These are phyloP conservation scores for Pezicula neosporulosa DNA, from an alignment of 2,329 filamentous ascomycete species.

Conservation along the genomic window DNA sequence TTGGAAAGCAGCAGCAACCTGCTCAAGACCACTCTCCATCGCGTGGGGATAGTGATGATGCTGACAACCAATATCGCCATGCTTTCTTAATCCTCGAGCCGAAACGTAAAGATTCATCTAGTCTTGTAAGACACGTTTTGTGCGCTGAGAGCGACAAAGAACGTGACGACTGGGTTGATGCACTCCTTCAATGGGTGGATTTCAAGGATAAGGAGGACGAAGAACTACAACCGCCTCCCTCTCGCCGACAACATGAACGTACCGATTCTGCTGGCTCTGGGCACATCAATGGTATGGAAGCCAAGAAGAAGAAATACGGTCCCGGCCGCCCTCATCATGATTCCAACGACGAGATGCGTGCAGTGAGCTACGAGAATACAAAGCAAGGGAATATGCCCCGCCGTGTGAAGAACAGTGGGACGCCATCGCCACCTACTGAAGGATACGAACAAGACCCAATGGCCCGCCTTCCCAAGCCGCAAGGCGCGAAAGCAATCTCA, in stretches of 20 bases:
- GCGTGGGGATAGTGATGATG: conserved; percentile 61
- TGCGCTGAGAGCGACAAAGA: conserved; percentile 94
- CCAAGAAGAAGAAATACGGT: conserved; percentile 40
- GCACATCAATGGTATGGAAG: conserved; percentile 32
- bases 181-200: conserved; percentile 85
- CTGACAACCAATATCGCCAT: conserved; percentile 93
- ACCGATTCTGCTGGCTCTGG: conserved; percentile 33
- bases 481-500: conserved; percentile 62
- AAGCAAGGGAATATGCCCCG: conserved; percentile 30
- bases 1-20: conserved; percentile 78
- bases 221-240: conserved; percentile 2
- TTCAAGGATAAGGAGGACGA: conserved; percentile 61
- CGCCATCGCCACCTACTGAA: conserved; percentile 25
- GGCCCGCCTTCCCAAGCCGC: conserved; percentile 24
- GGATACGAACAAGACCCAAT: conserved; percentile 25
- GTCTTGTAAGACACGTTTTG: conserved; percentile 86
- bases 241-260: conserved; percentile 32
- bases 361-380: conserved; percentile 33
- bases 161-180: conserved; percentile 90
- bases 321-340: conserved; percentile 24
- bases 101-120: conserved; percentile 90
- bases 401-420: conserved; percentile 24
- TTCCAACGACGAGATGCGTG: conserved; percentile 34
- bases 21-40: conserved; percentile 58
- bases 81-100: conserved; percentile 93